A percentile compares a stretch with the other conserved stretches of the same genome.
Evolutionary conservation across 2,329 filamentous ascomycete genomes (phyloP).

Genomic region (Zarea fungicola): DNA sequence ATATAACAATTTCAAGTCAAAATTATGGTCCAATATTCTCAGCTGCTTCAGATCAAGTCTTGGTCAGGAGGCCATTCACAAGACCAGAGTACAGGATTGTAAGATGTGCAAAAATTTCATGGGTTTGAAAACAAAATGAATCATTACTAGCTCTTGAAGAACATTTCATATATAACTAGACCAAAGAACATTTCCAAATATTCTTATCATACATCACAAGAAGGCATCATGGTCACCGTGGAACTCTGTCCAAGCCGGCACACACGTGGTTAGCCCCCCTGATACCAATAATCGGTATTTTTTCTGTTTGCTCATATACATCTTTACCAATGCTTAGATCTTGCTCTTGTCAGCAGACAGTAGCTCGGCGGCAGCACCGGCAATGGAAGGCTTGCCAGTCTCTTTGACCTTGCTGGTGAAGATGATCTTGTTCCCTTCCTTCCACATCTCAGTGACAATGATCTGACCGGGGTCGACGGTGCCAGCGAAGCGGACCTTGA

Average conservation of each 20-base stretch:
- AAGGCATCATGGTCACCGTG: not conserved
- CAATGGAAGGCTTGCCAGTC: conserved; percentile 85
- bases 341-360: conserved; percentile 32
- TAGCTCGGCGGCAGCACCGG: conserved; percentile 74
- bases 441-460: conserved; percentile 93
- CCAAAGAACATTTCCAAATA: not conserved
- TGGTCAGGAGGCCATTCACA: too few relatives aligned
- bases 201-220: conserved; percentile 9
- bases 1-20: too few relatives aligned
- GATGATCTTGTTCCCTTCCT: conserved; percentile 69
- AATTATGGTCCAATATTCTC: too few relatives aligned
- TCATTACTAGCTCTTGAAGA: conserved; percentile 6
- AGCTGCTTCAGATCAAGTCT: too few relatives aligned
- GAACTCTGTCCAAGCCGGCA: too few relatives aligned
- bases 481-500: conserved; percentile 89
- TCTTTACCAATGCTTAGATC: conserved; percentile 15
- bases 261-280: too few relatives aligned
- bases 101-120: not conserved
- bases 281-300: not conserved
- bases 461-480: conserved; percentile 83
- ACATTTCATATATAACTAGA: conserved; percentile 3
- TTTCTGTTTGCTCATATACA: conserved; percentile 2
- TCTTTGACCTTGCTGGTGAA: conserved; percentile 90
- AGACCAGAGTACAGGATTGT: too few relatives aligned
- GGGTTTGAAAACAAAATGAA: not conserved